Evolutionary conservation across 1,284 basidiomycete genomes (phyloP).

Genomic region (Cerrena zonata): DNA sequence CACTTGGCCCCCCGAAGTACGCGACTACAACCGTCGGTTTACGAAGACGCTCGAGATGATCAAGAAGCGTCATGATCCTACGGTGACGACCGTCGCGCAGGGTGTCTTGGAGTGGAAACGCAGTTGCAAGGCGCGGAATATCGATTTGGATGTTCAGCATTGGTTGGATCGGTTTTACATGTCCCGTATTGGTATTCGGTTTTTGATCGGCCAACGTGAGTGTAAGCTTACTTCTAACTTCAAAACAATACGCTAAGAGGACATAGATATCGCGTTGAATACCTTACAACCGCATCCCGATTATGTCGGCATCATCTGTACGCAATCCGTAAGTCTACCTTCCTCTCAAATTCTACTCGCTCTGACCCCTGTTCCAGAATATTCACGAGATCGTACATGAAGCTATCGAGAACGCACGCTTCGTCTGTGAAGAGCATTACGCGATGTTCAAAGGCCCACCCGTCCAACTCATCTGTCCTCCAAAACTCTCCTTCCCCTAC

Average conservation of each 20-base stretch:
- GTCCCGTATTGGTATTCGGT: constrained; percentile 93
- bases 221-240: constrained; percentile 13
- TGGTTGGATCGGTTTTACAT: constrained; percentile 98
- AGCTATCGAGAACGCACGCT: constrained; percentile 94
- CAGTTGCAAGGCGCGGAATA: constrained; percentile 51
- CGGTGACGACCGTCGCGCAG: constrained; percentile 94
- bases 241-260: constrained; percentile 2
- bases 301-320: constrained; percentile 98
- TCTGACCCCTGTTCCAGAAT: constrained; percentile 44
- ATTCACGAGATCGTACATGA: constrained; percentile 96
- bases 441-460: constrained; percentile 94
- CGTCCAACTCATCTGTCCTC: constrained; percentile 93
- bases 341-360: constrained; percentile 2
- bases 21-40: constrained; percentile 90
- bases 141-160: constrained; percentile 86
- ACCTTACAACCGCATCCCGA: constrained; percentile 82
- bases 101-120: constrained; percentile 79
- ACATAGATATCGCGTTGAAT: constrained; percentile 83
- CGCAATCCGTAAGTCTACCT: constrained; percentile 62
- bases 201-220: constrained; percentile 88
- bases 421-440: constrained; percentile 97
- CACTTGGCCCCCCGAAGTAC: constrained; percentile 87
- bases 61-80: constrained; percentile 94
- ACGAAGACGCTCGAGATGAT: constrained; percentile 85
- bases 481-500: constrained; percentile 86